Percentiles rank a stretch among this genome's conserved stretches.
These are phyloP conservation scores for Coniochaeta prunicola DNA, from an alignment of 2,329 filamentous ascomycete genomes.

Conservation along the genomic window DNA sequence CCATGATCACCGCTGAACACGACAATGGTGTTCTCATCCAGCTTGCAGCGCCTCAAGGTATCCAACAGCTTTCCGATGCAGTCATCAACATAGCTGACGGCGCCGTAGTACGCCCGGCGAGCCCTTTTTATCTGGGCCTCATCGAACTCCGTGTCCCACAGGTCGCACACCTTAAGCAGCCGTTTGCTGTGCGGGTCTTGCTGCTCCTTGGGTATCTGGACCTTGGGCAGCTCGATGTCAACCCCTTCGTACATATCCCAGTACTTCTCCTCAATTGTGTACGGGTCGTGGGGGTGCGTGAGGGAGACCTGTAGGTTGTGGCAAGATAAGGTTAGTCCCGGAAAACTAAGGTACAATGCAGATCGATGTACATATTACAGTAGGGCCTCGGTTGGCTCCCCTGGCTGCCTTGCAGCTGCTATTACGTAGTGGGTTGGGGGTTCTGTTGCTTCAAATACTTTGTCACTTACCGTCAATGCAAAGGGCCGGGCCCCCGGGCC, in stretches of 20 bases:
- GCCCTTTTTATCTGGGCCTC: conserved; percentile 82
- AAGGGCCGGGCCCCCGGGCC: conserved; percentile 70
- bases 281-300: conserved; percentile 91
- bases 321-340: conserved; percentile 1
- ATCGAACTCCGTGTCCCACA: conserved; percentile 76
- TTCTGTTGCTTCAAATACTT: background rate
- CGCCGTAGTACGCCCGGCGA: conserved; percentile 83
- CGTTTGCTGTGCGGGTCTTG: conserved; percentile 84
- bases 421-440: conserved; percentile 2
- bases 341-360: background rate
- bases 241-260: conserved; percentile 89
- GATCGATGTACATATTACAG: background rate
- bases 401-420: background rate
- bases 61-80: conserved; percentile 78
- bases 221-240: conserved; percentile 76
- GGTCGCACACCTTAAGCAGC: conserved; percentile 76
- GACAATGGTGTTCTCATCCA: conserved; percentile 81
- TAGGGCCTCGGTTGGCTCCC: background rate
- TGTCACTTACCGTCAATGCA: conserved; percentile 60
- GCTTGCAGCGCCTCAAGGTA: conserved; percentile 69
- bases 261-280: conserved; percentile 88
- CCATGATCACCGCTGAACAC: conserved; percentile 92
- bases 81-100: conserved; percentile 89
- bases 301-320: conserved; percentile 57
- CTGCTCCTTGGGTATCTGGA: conserved; percentile 70